Base-by-base conservation (phyloP, 257 asterid genomes). In the Verbena officinalis region DNA sequence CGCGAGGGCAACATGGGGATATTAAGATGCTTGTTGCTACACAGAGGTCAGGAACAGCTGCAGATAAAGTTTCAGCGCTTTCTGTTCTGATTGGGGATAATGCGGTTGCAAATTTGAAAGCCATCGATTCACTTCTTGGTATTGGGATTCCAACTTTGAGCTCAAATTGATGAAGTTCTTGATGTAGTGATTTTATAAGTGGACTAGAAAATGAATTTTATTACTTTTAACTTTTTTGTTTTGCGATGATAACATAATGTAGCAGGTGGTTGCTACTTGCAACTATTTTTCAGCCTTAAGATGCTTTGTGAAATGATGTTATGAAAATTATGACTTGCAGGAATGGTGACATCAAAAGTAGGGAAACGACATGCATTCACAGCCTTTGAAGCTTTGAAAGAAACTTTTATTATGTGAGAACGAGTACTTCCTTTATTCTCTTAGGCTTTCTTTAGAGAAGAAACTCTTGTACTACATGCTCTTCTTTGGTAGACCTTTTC, bases 351-450 rank as follows among this genome's bases (percentile, higher is more conserved):
- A 52, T 81, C 97, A 14, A 94, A 90, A 81, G 84, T 94, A 46
- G 99, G 99, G 58, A 94, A 94, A 65, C 90, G 96, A 51, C 99
- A 94, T 78, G 89, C 97, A 14, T 80, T 94, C 78, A 68, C 93
- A 7, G 96, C 96, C 56, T 90, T 88, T 84, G 97, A 86, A 73
- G 92, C 92, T 24, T 72, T 94, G 74, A 88, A 88, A 79, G 99
- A 94, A 78, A 87, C 86, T 70, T 84, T 94, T 65, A 62, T 86
- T 22, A 94, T 84, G 99, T 88, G 59, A 81, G 90, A 6, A 53
- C 2, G 7, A 8, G 5, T 22, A 9, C 40, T 68, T 34, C 15
- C 16, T 60, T 69, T 65, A 9, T 48, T 15, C 19, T 20, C 58
- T 67, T 30, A 65, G 59, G 51, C 46, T 27, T 61, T 43, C 48